A percentile compares a stretch with the other conserved stretches of the same genome.
phyloP scores from a whole-genome alignment of 306 rosid genomes.

The Mimosa pudica region DNA sequence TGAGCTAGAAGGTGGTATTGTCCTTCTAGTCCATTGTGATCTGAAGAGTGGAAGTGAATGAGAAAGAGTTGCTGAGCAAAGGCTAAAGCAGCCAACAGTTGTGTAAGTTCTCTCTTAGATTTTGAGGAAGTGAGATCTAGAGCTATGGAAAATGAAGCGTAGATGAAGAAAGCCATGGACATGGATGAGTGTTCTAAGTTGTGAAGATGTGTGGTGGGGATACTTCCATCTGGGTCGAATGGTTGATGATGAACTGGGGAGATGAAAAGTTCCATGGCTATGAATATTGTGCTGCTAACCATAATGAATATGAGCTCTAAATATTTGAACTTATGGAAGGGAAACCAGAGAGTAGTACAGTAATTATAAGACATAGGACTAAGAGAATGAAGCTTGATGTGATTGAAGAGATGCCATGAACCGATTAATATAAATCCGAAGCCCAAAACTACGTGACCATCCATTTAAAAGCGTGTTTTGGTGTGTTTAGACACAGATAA shows the following conservation, averaged over 20 bases:
- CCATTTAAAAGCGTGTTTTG: slow-evolving; percentile 2
- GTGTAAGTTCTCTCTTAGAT: slow-evolving; percentile 41
- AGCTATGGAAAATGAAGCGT: slow-evolving; percentile 50
- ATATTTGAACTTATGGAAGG: slow-evolving; percentile 51
- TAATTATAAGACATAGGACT: slow-evolving; percentile 42
- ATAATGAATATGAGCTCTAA: slow-evolving; percentile 64
- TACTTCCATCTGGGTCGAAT: slow-evolving; percentile 65
- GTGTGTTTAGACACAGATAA: neutral
- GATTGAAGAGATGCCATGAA: slow-evolving; percentile 82
- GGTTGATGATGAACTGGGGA: slow-evolving; percentile 73
- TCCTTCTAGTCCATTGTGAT: slow-evolving; percentile 81
- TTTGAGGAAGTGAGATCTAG: slow-evolving; percentile 42
- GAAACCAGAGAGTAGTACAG: slow-evolving; percentile 68
- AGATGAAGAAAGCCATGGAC: slow-evolving; percentile 57
- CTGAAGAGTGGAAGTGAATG: slow-evolving; percentile 73
- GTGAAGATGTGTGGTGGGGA: slow-evolving; percentile 85
- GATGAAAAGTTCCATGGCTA: slow-evolving; percentile 84
- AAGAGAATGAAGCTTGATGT: slow-evolving; percentile 64
- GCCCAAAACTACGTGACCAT: slow-evolving; percentile 84
- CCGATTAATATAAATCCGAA: slow-evolving; percentile 70
- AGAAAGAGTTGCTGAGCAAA: slow-evolving; percentile 72
- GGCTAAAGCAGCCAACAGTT: slow-evolving; percentile 59
- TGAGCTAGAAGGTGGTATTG: slow-evolving; percentile 73
- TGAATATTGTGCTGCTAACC: slow-evolving; percentile 46
- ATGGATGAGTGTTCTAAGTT: slow-evolving; percentile 82